Evolutionary conservation across 306 rosid genomes (phyloP).

Genomic region (Morella rubra): DNA sequence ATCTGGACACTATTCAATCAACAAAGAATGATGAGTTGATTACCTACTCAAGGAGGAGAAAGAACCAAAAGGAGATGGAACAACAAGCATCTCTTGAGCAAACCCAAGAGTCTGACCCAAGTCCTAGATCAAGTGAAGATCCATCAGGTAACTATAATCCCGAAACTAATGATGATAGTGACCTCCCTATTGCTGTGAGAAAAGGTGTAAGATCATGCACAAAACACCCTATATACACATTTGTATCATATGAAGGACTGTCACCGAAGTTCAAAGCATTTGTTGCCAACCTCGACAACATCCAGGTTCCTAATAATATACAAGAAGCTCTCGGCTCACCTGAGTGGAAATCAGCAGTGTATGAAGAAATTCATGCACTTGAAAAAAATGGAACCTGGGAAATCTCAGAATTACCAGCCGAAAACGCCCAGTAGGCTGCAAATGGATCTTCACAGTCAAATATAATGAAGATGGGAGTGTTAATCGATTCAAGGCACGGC

Average conservation of each 20-base stretch:
- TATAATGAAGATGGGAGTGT: conserved; percentile 1
- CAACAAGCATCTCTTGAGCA: background rate
- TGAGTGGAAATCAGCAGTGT: no score
- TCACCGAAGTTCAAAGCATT: background rate
- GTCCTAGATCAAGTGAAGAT: background rate
- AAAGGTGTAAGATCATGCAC: conserved; percentile 1
- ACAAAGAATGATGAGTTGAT: background rate
- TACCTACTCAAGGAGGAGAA: conserved; percentile 5
- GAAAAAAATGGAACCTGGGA: no score
- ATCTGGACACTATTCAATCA: background rate
- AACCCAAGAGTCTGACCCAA: background rate
- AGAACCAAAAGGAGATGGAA: background rate
- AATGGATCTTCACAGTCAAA: background rate
- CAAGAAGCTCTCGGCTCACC: no score
- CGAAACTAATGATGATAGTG: background rate
- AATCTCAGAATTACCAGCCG: no score
- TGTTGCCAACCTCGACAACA: background rate
- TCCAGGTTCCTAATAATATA: background rate
- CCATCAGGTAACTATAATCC: background rate
- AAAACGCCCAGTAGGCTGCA: no score
- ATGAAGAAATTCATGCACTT: no score
- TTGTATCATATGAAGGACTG: background rate
- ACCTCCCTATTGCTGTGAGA: background rate
- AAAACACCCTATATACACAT: background rate
- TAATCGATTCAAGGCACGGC: background rate